These are phyloP conservation scores for Clitopilus passeckerianus DNA, from an alignment of 768 basidiomycete genomes.

Conservation along the genomic window DNA sequence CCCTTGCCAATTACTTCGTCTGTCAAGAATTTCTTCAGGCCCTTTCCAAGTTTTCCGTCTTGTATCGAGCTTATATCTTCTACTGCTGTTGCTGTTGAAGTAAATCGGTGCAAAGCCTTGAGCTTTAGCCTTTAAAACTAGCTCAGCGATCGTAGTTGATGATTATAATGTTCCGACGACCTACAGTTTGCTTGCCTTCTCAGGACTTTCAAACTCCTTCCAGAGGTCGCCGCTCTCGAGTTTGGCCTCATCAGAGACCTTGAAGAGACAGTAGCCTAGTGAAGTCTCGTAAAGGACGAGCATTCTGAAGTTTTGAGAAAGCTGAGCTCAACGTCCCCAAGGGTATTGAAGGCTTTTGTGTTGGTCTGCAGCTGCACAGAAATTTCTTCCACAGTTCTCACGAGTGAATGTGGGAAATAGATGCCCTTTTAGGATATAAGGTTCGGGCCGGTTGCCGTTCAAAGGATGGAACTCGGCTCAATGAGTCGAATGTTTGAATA, in stretches of 20 bases:
- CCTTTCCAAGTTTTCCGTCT: conserved; percentile 89
- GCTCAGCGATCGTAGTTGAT: conserved; percentile 6
- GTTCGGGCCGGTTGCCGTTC: neutral
- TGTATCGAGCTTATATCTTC: conserved; percentile 94
- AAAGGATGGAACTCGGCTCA: neutral
- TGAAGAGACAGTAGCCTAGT: conserved; percentile 97
- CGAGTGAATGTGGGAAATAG: conserved; percentile 11
- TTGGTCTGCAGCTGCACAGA: conserved; percentile 4
- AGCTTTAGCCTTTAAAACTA: conserved; percentile 68
- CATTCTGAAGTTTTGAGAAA: conserved; percentile 44
- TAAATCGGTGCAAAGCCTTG: conserved; percentile 94
- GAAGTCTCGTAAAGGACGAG: conserved; percentile 96
- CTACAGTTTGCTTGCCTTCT: conserved; percentile 88
- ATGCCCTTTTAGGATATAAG: neutral
- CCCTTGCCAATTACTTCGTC: conserved; percentile 85
- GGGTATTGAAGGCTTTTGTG: conserved; percentile 9
- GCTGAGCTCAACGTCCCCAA: conserved; percentile 4
- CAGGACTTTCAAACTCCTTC: conserved; percentile 91
- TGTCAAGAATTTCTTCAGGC: conserved; percentile 88
- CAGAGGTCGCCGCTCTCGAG: conserved; percentile 80
- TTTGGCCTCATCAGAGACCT: conserved; percentile 86
- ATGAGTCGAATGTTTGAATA: neutral
- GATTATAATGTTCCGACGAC: conserved; percentile 21
- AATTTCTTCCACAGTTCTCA: conserved; percentile 15
- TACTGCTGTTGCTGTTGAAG: conserved; percentile 92